Conservation (phyloP, 768 basidiomycete genomes). For the Russula dissimulans region DNA sequence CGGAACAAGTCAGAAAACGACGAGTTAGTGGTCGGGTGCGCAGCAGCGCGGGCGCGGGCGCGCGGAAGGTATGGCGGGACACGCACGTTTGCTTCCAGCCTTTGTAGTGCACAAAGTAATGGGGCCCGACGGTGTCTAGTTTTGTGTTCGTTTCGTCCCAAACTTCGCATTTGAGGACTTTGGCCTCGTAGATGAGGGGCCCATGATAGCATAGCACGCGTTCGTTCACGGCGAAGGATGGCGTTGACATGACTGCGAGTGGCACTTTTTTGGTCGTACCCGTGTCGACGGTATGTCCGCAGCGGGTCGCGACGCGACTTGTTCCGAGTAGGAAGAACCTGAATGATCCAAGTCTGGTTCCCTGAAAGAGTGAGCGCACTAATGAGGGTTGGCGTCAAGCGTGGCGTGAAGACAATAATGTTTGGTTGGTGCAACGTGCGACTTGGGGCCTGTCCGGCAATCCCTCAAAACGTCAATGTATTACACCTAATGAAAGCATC, state of each 20-base stretch:
- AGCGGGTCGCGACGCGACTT: neutral
- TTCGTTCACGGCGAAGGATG: conserved; percentile 33
- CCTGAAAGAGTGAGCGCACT: neutral
- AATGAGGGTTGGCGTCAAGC: neutral
- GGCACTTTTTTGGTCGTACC: neutral
- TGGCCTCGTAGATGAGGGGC: conserved; percentile 91
- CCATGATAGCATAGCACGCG: conserved; percentile 92
- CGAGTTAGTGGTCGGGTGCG: neutral
- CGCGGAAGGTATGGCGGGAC: neutral
- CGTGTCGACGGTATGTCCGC: neutral
- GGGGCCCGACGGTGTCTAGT: conserved; percentile 56
- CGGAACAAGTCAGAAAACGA: neutral
- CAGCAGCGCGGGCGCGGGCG: too few species aligned
- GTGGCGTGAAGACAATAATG: too few species aligned
- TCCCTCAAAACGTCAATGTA: too few species aligned
- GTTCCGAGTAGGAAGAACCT: neutral
- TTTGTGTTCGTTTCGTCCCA: conserved; percentile 57
- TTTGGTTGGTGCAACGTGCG: too few species aligned
- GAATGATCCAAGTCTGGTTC: neutral
- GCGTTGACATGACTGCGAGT: neutral
- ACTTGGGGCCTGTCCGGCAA: too few species aligned
- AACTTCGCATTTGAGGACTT: conserved; percentile 61
- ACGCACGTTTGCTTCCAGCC: conserved; percentile 97
- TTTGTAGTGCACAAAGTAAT: conserved; percentile 97
- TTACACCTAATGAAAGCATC: too few species aligned